These are phyloP conservation scores for Globisporangium splendens DNA, from an alignment of 352 stramenopile species.

Conservation along the genomic window DNA sequence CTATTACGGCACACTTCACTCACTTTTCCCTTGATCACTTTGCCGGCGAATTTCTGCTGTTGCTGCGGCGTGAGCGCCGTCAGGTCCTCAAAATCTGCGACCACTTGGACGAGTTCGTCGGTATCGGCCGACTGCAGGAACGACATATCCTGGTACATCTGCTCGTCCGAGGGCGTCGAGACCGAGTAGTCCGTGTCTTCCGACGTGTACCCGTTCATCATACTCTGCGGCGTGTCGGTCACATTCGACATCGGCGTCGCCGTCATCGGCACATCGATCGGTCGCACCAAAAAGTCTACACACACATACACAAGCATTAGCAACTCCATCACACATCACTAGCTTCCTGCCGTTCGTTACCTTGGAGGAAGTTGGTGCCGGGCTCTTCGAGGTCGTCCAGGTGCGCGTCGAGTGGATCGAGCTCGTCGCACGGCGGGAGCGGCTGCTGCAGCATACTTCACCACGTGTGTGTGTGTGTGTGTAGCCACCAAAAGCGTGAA, in stretches of 20 bases:
- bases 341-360: no score
- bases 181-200: slow-evolving; percentile 84
- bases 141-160: slow-evolving; percentile 77
- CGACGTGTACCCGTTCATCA: slow-evolving; percentile 73
- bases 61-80: slow-evolving; percentile 37
- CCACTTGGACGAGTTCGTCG: slow-evolving; percentile 57
- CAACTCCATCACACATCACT: no score
- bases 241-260: slow-evolving; percentile 17
- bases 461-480: background rate
- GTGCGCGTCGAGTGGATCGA: slow-evolving; percentile 67
- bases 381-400: slow-evolving; percentile 71
- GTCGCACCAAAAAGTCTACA: slow-evolving; percentile 34
- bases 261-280: slow-evolving; percentile 21
- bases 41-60: slow-evolving; percentile 58
- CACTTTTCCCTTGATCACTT: slow-evolving; percentile 82
- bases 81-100: slow-evolving; percentile 55
- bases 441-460: slow-evolving; percentile 43
- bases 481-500: no score
- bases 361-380: slow-evolving; percentile 62
- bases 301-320: slow-evolving; percentile 7
- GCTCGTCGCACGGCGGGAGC: slow-evolving; percentile 54
- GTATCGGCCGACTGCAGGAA: slow-evolving; percentile 58
- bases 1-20: background rate
- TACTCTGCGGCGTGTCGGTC: slow-evolving; percentile 36
- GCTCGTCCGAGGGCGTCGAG: slow-evolving; percentile 56